Percentiles rank a stretch among this genome's conserved stretches.
These are phyloP conservation scores for Solanum microdontum DNA, from an alignment of 257 asterid genomes.

Conservation along the genomic window DNA sequence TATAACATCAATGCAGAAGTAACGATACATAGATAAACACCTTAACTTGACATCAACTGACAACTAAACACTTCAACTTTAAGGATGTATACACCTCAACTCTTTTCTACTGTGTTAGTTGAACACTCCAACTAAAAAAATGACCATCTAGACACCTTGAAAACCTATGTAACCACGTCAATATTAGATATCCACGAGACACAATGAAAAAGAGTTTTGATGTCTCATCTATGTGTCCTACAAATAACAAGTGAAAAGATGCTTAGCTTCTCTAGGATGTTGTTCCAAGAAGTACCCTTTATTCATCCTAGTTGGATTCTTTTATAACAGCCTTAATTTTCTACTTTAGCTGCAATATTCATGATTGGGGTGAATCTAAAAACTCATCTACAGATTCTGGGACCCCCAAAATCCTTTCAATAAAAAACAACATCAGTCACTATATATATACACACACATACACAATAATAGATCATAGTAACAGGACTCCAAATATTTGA, in stretches of 20 bases:
- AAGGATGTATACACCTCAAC: not conserved
- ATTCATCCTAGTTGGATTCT: conserved; percentile 61
- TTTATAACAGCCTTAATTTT: conserved; percentile 32
- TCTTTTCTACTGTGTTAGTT: rapidly evolving
- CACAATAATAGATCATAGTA: conserved; percentile 23
- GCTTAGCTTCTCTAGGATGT: conserved; percentile 75
- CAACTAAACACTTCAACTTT: rapidly evolving
- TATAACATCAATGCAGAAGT: not conserved
- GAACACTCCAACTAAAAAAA: not conserved
- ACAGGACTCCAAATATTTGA: conserved; percentile 2
- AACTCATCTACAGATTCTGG: conserved; percentile 35
- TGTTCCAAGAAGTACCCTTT: conserved; percentile 50
- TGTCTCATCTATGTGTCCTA: not conserved
- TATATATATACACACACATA: conserved; percentile 9
- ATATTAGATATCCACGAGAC: not conserved
- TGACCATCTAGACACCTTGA: not conserved
- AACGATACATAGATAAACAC: not conserved
- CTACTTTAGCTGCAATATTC: conserved; percentile 24
- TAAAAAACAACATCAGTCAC: not conserved
- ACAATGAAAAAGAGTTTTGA: not conserved
- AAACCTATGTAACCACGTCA: rapidly evolving
- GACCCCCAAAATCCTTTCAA: conserved; percentile 8
- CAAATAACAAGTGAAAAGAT: conserved; percentile 32
- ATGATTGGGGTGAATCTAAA: conserved; percentile 62
- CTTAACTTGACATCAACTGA: not conserved